Evolutionary conservation across 164 flowering plant species (phyloP).

Genomic region (Santalum album): DNA sequence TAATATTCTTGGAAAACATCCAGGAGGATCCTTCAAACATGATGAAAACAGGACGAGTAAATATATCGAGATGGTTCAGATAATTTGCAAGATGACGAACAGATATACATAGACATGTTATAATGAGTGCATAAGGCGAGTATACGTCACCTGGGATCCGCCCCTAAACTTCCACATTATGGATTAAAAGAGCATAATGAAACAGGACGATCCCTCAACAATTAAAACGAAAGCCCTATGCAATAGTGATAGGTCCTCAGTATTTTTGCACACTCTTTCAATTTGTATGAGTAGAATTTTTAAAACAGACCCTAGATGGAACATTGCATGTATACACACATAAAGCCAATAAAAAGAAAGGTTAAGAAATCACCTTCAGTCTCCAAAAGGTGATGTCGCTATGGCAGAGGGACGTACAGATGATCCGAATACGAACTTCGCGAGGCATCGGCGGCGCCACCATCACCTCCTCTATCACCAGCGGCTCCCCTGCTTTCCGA

Average conservation of each 20-base stretch:
- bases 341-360: background rate
- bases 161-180: too few relatives aligned
- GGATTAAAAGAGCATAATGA: too few relatives aligned
- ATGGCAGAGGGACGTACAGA: conserved; percentile 56
- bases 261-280: too few relatives aligned
- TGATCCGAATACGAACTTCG: conserved; percentile 47
- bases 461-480: conserved; percentile 48
- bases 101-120: too few relatives aligned
- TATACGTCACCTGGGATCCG: too few relatives aligned
- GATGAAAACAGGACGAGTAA: background rate
- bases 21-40: conserved; percentile 39
- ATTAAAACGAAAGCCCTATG: too few relatives aligned
- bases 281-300: too few relatives aligned
- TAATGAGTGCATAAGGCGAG: too few relatives aligned
- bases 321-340: too few relatives aligned
- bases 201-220: too few relatives aligned
- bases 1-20: conserved; percentile 41
- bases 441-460: conserved; percentile 50
- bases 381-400: conserved; percentile 58
- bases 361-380: conserved; percentile 19
- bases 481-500: conserved; percentile 41
- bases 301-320: too few relatives aligned
- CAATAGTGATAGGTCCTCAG: too few relatives aligned
- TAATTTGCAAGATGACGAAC: conserved; percentile 4
- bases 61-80: background rate